A percentile compares a stretch with the other conserved stretches of the same genome.
phyloP scores from a whole-genome alignment of 2,329 filamentous ascomycete species.

The Gaeumannomyces sp. region DNA sequence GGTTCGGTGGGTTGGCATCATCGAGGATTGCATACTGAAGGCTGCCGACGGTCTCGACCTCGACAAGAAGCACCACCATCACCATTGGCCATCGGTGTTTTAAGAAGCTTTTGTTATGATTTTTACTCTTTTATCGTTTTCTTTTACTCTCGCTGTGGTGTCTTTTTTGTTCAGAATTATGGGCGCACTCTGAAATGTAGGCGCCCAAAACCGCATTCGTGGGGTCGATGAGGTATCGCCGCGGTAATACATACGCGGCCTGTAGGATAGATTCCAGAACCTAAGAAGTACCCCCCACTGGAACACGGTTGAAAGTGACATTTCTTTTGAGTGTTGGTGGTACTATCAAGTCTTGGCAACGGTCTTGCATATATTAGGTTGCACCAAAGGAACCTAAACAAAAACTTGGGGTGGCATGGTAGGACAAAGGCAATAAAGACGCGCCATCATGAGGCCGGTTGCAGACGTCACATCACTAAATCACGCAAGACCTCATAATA shows the following conservation, averaged over 20 bases:
- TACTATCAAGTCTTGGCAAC: neutral
- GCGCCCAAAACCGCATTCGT: no score
- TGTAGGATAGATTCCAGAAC: neutral
- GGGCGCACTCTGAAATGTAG: no score
- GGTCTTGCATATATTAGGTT: neutral
- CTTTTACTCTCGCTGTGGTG: neutral
- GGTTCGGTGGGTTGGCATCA: conserved; percentile 53
- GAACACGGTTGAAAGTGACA: neutral
- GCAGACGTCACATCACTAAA: neutral
- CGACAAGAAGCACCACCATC: neutral
- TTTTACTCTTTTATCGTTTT: neutral
- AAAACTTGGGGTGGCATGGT: neutral
- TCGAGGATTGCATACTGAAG: conserved; percentile 42
- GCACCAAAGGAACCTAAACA: no score
- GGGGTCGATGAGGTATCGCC: neutral
- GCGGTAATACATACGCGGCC: neutral
- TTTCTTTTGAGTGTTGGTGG: neutral
- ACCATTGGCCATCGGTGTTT: neutral
- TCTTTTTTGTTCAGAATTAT: neutral
- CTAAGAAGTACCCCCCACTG: neutral
- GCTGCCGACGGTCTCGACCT: conserved; percentile 35
- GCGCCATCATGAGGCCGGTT: neutral
- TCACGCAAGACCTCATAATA: neutral
- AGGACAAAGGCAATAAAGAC: neutral
- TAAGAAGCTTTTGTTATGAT: neutral